These are phyloP conservation scores for Leucosporidium scottii DNA, from an alignment of 768 basidiomycete species.

Conservation along the genomic window DNA sequence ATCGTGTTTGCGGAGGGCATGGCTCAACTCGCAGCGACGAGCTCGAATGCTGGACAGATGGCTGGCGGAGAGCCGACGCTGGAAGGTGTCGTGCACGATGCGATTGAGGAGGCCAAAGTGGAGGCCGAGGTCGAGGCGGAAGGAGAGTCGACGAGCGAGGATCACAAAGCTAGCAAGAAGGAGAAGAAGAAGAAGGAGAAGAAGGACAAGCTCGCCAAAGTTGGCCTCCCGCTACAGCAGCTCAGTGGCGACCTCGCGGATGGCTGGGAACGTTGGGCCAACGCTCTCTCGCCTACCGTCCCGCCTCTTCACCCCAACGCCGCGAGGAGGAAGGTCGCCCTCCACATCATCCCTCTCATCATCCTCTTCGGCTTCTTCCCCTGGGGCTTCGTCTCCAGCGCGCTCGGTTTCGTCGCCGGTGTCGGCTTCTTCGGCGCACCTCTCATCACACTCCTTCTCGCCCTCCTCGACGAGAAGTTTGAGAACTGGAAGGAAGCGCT, in stretches of 20 bases:
- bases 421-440: slow-evolving; percentile 1
- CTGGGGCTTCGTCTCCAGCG: background rate
- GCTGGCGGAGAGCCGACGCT: background rate
- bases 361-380: background rate
- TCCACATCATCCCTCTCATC: background rate
- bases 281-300: background rate
- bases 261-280: background rate
- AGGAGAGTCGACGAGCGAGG: background rate
- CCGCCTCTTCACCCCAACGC: background rate
- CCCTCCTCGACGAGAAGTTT: background rate
- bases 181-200: background rate
- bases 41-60: background rate
- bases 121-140: background rate
- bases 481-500: background rate
- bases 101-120: background rate
- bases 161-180: no score
- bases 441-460: background rate
- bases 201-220: background rate
- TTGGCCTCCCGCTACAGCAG: background rate
- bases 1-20: background rate
- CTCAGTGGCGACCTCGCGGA: background rate
- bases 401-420: background rate
- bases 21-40: background rate
- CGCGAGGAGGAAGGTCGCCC: background rate
- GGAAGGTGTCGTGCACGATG: background rate